Evolutionary conservation across 2,329 filamentous ascomycete genomes (phyloP).

Genomic region (Ilyonectria sp.): DNA sequence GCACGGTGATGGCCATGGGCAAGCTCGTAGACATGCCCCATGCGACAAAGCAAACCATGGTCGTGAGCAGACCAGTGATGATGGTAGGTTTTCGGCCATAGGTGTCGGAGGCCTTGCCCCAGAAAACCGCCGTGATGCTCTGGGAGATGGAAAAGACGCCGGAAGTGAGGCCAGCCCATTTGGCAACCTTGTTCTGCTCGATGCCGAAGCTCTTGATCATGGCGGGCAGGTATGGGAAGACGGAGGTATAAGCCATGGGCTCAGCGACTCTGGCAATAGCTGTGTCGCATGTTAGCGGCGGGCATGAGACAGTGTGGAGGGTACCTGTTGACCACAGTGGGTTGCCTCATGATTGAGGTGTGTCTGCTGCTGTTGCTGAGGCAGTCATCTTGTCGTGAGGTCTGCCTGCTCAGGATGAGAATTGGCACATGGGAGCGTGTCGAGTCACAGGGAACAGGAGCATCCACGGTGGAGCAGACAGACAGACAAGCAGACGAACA

Average conservation of each 20-base stretch:
- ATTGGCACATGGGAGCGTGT: constrained; percentile 28
- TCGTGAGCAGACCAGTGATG: constrained; percentile 79
- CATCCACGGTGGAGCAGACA: constrained; percentile 1
- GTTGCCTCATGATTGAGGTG: not conserved
- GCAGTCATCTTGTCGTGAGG: constrained; percentile 25
- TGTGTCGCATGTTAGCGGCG: constrained; percentile 58
- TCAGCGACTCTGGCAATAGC: constrained; percentile 86
- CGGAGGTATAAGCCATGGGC: constrained; percentile 79
- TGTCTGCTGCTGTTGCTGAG: constrained; percentile 3
- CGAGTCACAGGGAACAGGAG: constrained; percentile 15
- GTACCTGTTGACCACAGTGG: constrained; percentile 38
- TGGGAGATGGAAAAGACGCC: constrained; percentile 82
- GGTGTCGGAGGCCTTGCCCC: constrained; percentile 83
- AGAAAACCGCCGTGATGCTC: constrained; percentile 79
- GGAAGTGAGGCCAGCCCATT: constrained; percentile 84
- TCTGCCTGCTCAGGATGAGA: constrained; percentile 42
- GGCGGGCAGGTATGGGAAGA: constrained; percentile 80
- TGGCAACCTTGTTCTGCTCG: constrained; percentile 79
- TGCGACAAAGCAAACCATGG: constrained; percentile 84
- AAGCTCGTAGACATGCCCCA: constrained; percentile 89
- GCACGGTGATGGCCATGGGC: constrained; percentile 82
- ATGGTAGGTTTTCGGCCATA: constrained; percentile 89
- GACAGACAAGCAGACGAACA: constrained; percentile 1
- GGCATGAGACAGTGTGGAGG: constrained; percentile 23
- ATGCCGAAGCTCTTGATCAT: constrained; percentile 88